Base-by-base conservation (phyloP, 768 basidiomycete species). In the Suillus decipiens region DNA sequence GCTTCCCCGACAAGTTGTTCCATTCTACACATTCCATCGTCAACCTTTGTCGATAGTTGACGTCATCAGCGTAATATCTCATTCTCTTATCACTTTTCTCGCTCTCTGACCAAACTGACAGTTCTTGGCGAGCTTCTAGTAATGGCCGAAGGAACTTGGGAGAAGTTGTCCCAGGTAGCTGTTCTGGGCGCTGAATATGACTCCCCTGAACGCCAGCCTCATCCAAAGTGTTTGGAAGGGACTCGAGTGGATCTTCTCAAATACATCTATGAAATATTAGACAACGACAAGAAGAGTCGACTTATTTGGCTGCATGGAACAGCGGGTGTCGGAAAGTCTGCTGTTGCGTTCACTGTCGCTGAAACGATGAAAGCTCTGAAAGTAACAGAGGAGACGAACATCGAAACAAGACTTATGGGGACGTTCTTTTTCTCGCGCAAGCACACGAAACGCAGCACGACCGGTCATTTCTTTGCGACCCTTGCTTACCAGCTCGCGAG, bases 231-330 rank as follows among this genome's bases (percentile, higher is more conserved):
- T 28, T 39, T 56, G 24, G 1, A 36, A 37, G 54, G 22, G 10
- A 56, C 24, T 24, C 37, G 37, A 2, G 37, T 28, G 17, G 10
- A 24, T 4, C 24, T 56, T 19, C 36, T 56, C 17, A 0, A 56
- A 9, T 11, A 6, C 15, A 56, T 56, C 9, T 1, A 39, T 2
- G 37, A 22, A 39, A 17, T 56, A 19, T 17, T 56, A 15, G 55
- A 56, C n/a, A 17, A 24, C 22, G 9, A 3, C 24, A 24, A 56
- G 37, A 56, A 17, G 55, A 19, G 55, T 11, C 55, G 11, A 39
- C 9, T 56, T 2, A n/a, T 56, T 28, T 56, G 55, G 37, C 24
- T 56, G 15, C 55, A 56, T 56, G 55, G 54, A n/a, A 55, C n/a
- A 0, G 54, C 22, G 7, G 34, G 34, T 3, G 14, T 55, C 8